Percentiles rank a stretch among this genome's conserved stretches.
These are phyloP conservation scores for Carex cristatella DNA, from an alignment of 176 grass and related monocot genomes.

Conservation along the genomic window DNA sequence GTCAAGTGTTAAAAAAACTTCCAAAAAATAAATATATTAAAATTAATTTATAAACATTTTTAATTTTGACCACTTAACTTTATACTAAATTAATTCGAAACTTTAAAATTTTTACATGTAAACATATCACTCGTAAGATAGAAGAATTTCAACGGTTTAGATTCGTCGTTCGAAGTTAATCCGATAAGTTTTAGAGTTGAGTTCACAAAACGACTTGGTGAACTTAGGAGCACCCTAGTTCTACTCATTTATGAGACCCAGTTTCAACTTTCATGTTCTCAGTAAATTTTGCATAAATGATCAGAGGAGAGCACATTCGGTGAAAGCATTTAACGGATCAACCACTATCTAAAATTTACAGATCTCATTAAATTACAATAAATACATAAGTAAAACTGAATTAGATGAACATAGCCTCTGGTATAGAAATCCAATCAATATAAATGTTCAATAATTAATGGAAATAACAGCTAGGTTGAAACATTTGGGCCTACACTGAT, in stretches of 20 bases:
- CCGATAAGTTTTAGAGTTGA: too few species aligned
- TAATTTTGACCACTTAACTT: too few species aligned
- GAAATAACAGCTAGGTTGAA: conserved; percentile 1
- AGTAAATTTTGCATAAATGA: not conserved
- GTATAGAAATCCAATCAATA: conserved; percentile 1
- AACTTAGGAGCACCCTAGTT: too few species aligned
- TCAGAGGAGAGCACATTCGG: not conserved
- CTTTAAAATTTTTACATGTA: too few species aligned
- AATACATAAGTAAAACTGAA: not conserved
- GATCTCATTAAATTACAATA: conserved; percentile 3
- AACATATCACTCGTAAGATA: too few species aligned
- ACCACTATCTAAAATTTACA: not conserved
- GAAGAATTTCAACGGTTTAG: too few species aligned
- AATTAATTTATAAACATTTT: too few species aligned
- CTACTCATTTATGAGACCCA: not conserved
- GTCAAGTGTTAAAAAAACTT: too few species aligned
- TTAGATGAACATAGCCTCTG: not conserved
- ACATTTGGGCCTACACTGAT: conserved; percentile 9
- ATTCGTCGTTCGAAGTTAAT: too few species aligned
- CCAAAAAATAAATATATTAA: too few species aligned
- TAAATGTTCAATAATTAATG: not conserved
- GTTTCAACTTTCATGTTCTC: not conserved
- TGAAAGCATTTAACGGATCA: not conserved
- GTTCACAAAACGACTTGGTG: too few species aligned
- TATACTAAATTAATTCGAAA: too few species aligned